These are phyloP conservation scores for Metarhizium anisopliae DNA, from an alignment of 2,329 filamentous ascomycete genomes.

Conservation along the genomic window DNA sequence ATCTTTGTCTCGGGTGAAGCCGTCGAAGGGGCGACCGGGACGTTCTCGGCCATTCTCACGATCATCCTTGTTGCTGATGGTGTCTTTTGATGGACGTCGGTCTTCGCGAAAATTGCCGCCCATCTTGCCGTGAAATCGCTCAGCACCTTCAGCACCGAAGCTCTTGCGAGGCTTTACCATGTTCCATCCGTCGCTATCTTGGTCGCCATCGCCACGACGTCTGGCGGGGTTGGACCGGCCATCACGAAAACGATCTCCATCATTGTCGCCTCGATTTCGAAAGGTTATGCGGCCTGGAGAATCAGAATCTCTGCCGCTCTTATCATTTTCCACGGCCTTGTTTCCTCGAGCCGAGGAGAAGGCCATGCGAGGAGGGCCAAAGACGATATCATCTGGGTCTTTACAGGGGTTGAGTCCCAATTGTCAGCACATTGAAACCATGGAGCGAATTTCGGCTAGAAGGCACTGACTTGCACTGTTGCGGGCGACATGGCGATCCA, in stretches of 20 bases:
- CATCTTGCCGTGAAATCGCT: constrained; percentile 60
- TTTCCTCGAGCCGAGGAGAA: constrained; percentile 68
- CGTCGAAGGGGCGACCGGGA: constrained; percentile 40
- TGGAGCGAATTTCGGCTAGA: not conserved
- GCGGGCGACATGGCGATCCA: constrained; percentile 46
- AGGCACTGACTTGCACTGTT: constrained; percentile 45
- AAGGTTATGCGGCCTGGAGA: constrained; percentile 49
- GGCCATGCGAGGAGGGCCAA: constrained; percentile 73
- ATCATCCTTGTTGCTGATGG: constrained; percentile 32
- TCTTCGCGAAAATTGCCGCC: constrained; percentile 38
- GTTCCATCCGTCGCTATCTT: constrained; percentile 65
- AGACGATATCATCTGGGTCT: constrained; percentile 73
- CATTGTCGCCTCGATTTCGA: constrained; percentile 42
- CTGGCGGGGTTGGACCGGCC: constrained; percentile 36
- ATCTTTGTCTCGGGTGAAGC: constrained; percentile 39
- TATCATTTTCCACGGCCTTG: constrained; percentile 44
- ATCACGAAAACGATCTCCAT: constrained; percentile 43
- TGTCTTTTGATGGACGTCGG: constrained; percentile 38
- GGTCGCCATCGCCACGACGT: constrained; percentile 45
- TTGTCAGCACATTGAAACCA: not conserved
- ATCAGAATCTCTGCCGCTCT: constrained; percentile 41
- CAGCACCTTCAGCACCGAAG: constrained; percentile 62
- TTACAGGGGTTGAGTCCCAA: constrained; percentile 1
- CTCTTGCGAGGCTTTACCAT: constrained; percentile 66
- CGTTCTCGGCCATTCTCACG: constrained; percentile 43